Evolutionary conservation across 768 basidiomycete genomes (phyloP), one percentile per base, ranked within the genome.

Genomic region (Coprinopsis sp.): DNA sequence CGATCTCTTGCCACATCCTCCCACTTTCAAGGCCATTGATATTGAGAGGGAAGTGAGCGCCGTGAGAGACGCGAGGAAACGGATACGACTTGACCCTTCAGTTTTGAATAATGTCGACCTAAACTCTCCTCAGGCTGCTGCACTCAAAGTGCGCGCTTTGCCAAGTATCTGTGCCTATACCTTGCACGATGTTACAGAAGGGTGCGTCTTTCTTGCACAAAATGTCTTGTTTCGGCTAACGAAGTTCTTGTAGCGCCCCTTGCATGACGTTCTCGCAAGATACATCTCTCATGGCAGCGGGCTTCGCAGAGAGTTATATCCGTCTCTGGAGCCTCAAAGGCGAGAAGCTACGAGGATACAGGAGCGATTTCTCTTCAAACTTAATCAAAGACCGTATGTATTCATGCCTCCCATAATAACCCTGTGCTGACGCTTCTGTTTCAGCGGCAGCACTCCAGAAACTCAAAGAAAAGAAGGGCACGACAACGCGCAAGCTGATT

Each of bases 111-210:
- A 73, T 51, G 63, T 80, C 11, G 85, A 87, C 59, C 62, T 64
- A 27, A 75, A 74, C 54, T 78, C 79, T 19, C 64, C 78, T 25
- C 87, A 85, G 62, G 81, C 74, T 7, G 66, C 69, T 43, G 63
- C 77, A 25, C 60, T 73, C n/a, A 70, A 79, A 46, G 74, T 82
- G 1, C 74, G 81, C 12, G 86, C 84, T 33, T 66, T 95, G 46
- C 95, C 95, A 2, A 97, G 94, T 55, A 83, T 98, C 44, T 96
- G 95, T 55, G 83, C 91, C 5, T 98, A 96, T 59, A 98, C 96
- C 3, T 60, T 99, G 33, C 94, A 96, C 61, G 93, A 98, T 57
- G 82, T 88, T 2, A 83, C 84, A n/a, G 95, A 98, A 69, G 90
- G 91, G 95, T 96, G 60, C 57, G 85, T 38, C 30, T 6, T 10